Conservation (phyloP, 2,329 filamentous ascomycete species). For the Xylariaceae sp. region DNA sequence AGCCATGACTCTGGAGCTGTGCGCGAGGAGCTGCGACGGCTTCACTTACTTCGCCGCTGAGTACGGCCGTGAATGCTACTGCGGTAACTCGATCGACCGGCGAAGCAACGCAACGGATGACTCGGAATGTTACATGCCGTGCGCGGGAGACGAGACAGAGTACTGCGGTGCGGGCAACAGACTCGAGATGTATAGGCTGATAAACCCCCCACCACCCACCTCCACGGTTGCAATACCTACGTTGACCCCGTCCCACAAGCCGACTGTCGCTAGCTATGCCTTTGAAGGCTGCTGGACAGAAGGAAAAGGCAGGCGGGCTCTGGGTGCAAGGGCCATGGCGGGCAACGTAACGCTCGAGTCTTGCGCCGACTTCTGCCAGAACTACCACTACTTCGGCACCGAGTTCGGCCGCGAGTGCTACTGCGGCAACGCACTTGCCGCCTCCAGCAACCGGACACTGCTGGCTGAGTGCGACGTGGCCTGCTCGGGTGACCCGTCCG, state of each 20-base stretch:
- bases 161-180: conserved; percentile 36
- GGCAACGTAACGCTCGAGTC: conserved; percentile 34
- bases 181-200: conserved; percentile 33
- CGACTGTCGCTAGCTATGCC: conserved; percentile 29
- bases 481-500: conserved; percentile 20
- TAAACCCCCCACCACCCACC: conserved; percentile 12
- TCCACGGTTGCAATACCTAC: conserved; percentile 12
- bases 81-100: conserved; percentile 32
- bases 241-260: conserved; percentile 24
- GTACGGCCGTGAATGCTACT: conserved; percentile 38
- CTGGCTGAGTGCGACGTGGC: conserved; percentile 22
- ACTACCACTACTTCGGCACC: conserved; percentile 17
- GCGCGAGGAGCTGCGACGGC: conserved; percentile 31
- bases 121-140: conserved; percentile 35
- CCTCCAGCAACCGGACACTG: conserved; percentile 11
- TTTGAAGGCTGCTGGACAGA: conserved; percentile 40
- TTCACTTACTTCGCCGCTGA: conserved; percentile 36
- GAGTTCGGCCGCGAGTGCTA: conserved; percentile 30
- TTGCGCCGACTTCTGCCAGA: conserved; percentile 30
- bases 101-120: conserved; percentile 30
- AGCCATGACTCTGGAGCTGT: conserved; percentile 36
- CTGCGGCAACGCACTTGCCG: conserved; percentile 29
- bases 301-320: conserved; percentile 32
- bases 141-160: conserved; percentile 32
- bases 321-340: conserved; percentile 23